phyloP scores from a whole-genome alignment of 2,329 filamentous ascomycete genomes.

The Hypoxylon sp. region DNA sequence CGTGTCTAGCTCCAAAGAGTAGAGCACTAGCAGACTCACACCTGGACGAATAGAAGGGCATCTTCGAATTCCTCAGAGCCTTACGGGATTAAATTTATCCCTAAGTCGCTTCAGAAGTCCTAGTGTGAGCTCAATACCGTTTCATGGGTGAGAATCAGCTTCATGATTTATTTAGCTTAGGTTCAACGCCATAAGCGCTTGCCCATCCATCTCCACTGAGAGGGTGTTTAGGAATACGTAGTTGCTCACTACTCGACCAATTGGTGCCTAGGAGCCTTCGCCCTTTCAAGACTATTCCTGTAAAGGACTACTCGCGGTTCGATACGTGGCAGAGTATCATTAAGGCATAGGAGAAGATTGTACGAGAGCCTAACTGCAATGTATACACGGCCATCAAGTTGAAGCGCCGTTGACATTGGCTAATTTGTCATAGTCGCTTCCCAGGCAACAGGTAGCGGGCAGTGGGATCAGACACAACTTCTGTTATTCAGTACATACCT shows the following conservation, averaged over 20 bases:
- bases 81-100: conserved; percentile 5
- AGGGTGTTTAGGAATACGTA: not conserved
- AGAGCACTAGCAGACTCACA: not conserved
- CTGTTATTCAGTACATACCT: not conserved
- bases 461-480: conserved; percentile 6
- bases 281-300: not conserved
- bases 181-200: conserved; percentile 5
- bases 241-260: not conserved
- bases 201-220: not conserved
- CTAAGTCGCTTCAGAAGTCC: not conserved
- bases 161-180: not conserved
- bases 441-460: not conserved
- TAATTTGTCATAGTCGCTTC: not conserved
- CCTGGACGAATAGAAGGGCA: not conserved
- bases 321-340: conserved; percentile 16
- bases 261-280: not conserved
- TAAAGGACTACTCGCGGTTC: not conserved
- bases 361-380: conserved; percentile 3
- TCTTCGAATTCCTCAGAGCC: not conserved
- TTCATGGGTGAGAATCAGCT: conserved; percentile 9
- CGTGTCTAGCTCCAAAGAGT: conserved; percentile 1
- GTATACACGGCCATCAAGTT: conserved; percentile 5
- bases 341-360: not conserved
- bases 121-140: not conserved
- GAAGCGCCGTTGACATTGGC: conserved; percentile 5